Conservation (phyloP, 192 early-diverging fungal genomes). For the Globomyces pollinis-pini region DNA sequence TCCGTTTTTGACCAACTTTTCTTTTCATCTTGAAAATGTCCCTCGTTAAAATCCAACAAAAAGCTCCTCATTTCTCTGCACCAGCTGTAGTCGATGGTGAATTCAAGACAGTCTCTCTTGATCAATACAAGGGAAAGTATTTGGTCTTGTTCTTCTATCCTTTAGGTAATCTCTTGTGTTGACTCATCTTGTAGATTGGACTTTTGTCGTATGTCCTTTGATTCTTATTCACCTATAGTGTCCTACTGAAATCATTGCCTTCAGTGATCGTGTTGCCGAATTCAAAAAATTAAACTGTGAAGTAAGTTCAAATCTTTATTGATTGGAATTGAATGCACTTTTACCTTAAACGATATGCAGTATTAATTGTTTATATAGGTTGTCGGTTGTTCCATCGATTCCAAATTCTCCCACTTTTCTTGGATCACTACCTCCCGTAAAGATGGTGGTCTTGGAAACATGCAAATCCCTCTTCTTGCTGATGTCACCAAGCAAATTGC, state of each 20-base stretch:
- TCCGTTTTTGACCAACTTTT: neutral
- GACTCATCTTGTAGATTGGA: too few relatives aligned
- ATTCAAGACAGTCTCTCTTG: slow-evolving; percentile 58
- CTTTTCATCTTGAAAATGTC: slow-evolving; percentile 1
- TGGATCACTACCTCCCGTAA: slow-evolving; percentile 79
- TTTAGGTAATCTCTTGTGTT: too few relatives aligned
- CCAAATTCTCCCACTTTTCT: slow-evolving; percentile 77
- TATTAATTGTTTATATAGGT: too few relatives aligned
- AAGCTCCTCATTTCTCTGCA: slow-evolving; percentile 60
- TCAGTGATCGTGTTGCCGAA: slow-evolving; percentile 74
- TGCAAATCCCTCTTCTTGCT: slow-evolving; percentile 84
- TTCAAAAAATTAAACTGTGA: slow-evolving; percentile 74
- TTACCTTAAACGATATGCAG: slow-evolving; percentile 60
- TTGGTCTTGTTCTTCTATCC: slow-evolving; percentile 86
- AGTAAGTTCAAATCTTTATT: too few relatives aligned
- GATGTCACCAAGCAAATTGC: slow-evolving; percentile 86
- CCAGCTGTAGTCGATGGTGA: slow-evolving; percentile 59
- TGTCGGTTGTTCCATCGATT: slow-evolving; percentile 32
- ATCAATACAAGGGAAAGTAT: slow-evolving; percentile 47
- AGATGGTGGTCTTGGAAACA: slow-evolving; percentile 82
- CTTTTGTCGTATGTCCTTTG: slow-evolving; percentile 7
- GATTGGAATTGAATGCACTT: too few relatives aligned
- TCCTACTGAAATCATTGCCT: slow-evolving; percentile 91
- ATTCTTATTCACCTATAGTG: too few relatives aligned
- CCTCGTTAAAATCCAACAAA: slow-evolving; percentile 12